These are phyloP conservation scores for Pontederia crassipes DNA, from an alignment of 176 grass and related monocot genomes.

Conservation along the genomic window DNA sequence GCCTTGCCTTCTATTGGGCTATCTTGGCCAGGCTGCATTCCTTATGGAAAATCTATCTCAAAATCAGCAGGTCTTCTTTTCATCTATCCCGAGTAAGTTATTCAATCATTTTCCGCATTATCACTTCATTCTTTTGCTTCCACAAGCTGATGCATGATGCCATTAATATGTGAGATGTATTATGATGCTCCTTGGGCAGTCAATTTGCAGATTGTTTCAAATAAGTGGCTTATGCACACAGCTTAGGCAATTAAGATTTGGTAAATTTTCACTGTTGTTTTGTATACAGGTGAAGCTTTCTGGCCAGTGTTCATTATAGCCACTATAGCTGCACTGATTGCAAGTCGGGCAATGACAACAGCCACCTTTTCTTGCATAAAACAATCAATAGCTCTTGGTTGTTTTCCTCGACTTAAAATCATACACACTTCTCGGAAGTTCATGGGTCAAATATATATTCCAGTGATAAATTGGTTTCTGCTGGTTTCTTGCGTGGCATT, in stretches of 20 bases:
- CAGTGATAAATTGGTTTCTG: constrained; percentile 95
- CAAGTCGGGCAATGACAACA: constrained; percentile 92
- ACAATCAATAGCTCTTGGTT: constrained; percentile 87
- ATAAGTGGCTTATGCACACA: no score
- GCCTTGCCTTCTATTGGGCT: constrained; percentile 92
- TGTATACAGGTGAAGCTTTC: constrained; percentile 57
- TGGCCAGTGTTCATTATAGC: constrained; percentile 82
- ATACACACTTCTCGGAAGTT: constrained; percentile 94
- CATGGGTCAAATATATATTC: constrained; percentile 99
- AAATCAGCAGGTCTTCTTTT: constrained; percentile 96
- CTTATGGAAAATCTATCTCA: constrained; percentile 77
- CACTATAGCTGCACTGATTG: constrained; percentile 81
- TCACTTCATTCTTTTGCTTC: not conserved
- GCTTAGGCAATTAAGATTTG: constrained; percentile 9
- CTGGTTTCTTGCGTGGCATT: constrained; percentile 72
- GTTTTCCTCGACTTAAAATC: constrained; percentile 95
- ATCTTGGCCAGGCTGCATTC: constrained; percentile 94
- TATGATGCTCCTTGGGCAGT: not conserved
- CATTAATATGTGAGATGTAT: not conserved
- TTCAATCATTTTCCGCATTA: not conserved
- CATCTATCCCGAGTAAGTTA: constrained; percentile 90
- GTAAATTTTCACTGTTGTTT: constrained; percentile 10
- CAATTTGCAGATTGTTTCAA: no score
- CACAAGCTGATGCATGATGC: not conserved
- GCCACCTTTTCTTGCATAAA: constrained; percentile 94